Evolutionary conservation across 2,329 filamentous ascomycete genomes (phyloP).

Genomic region (Sporothrix sp.): DNA sequence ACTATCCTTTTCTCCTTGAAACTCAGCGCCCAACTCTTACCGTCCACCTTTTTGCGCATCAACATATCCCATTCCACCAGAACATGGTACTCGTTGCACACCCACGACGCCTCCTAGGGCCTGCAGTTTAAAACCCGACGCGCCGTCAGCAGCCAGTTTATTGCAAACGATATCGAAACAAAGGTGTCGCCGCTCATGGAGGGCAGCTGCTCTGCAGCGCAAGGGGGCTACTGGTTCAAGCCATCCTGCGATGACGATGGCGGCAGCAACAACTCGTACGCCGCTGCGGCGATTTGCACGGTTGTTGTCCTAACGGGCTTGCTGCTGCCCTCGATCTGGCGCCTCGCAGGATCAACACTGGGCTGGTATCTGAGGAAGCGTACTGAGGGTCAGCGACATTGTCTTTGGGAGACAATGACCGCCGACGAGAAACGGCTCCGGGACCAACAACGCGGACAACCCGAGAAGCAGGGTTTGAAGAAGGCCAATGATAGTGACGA

Average conservation of each 20-base stretch:
- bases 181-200: slow-evolving; percentile 2
- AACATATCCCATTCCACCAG: not conserved
- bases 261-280: not conserved
- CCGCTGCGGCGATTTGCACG: not conserved
- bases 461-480: slow-evolving; percentile 25
- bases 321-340: slow-evolving; percentile 30
- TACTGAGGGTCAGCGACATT: slow-evolving; percentile 50
- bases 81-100: slow-evolving; percentile 1
- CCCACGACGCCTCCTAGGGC: slow-evolving; percentile 4
- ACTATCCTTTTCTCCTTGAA: no score
- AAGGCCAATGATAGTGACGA: slow-evolving; percentile 35
- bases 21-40: no score
- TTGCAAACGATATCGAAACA: no score
- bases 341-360: slow-evolving; percentile 32
- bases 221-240: no score
- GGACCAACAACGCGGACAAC: no score
- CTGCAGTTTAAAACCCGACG: not conserved
- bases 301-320: slow-evolving; percentile 22
- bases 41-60: no score
- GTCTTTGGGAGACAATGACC: slow-evolving; percentile 44
- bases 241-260: not conserved
- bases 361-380: slow-evolving; percentile 55
- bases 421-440: slow-evolving; percentile 36
- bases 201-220: not conserved
- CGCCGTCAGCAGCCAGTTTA: no score